phyloP scores from a whole-genome alignment of 148 eudicot species.

The Camellia granthamiana region DNA sequence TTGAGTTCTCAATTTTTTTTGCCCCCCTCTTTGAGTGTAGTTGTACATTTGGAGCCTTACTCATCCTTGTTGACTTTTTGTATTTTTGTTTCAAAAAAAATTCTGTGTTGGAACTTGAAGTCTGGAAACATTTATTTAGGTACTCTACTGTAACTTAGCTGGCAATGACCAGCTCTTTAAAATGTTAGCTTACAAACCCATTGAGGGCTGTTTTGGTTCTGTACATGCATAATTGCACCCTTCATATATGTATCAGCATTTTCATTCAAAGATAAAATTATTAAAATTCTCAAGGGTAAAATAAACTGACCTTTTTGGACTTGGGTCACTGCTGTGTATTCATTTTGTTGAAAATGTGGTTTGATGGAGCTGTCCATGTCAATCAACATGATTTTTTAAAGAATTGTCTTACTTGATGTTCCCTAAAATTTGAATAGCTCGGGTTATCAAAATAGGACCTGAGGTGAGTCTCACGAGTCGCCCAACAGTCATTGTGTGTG shows the following conservation, averaged over 20 bases:
- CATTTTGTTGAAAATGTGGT: no score
- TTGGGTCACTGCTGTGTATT: no score
- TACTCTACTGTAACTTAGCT: neutral
- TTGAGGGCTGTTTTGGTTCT: neutral
- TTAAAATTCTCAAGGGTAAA: neutral
- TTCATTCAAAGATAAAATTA: neutral
- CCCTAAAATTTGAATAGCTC: no score
- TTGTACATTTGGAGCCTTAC: neutral
- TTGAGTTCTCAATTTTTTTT: neutral
- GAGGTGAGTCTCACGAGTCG: no score
- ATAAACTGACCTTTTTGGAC: no score
- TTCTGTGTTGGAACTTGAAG: neutral
- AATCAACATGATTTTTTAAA: no score
- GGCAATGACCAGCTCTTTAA: neutral
- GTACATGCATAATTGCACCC: no score
- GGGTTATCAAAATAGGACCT: no score
- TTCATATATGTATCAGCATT: neutral
- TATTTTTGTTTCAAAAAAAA: no score
- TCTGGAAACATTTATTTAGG: slow-evolving; percentile 2
- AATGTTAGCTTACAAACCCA: neutral
- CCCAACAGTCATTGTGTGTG: no score
- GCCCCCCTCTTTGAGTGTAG: neutral
- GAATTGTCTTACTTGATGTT: no score
- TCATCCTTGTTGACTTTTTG: neutral
- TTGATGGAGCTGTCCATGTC: no score